phyloP scores from a whole-genome alignment of 192 early-diverging fungal genomes.

The Dimargaris verticillata region DNA sequence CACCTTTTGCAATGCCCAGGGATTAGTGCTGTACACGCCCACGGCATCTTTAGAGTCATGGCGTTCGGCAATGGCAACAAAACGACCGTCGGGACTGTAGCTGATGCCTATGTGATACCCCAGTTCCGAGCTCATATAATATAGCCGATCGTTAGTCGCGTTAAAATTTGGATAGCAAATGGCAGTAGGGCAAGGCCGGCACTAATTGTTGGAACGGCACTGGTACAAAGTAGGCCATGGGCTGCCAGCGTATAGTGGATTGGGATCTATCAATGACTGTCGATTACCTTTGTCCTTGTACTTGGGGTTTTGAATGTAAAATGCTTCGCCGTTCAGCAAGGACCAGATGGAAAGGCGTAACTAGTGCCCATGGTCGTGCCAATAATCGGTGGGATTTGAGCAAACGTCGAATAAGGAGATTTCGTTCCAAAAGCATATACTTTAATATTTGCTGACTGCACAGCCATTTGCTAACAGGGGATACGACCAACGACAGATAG shows the following conservation, averaged over 20 bases:
- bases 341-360: conserved; percentile 28
- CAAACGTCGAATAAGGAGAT: background rate
- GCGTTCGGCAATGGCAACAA: conserved; percentile 25
- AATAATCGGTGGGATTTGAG: background rate
- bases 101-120: conserved; percentile 4
- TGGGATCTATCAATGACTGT: background rate
- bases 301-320: conserved; percentile 26
- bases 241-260: background rate
- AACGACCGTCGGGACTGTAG: conserved; percentile 20
- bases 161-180: background rate
- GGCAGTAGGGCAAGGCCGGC: background rate
- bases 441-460: background rate
- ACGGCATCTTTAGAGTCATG: conserved; percentile 26
- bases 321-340: conserved; percentile 15
- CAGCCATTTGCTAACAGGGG: background rate
- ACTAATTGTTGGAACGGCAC: background rate
- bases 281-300: background rate
- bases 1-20: conserved; percentile 19
- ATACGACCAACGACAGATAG: background rate
- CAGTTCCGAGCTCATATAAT: background rate
- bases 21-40: conserved; percentile 20
- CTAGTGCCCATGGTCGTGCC: background rate
- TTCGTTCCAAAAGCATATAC: background rate
- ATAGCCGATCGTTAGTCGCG: background rate
- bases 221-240: background rate